Base-by-base conservation (phyloP, 805 yeast genomes). In the Candida takata region DNA sequence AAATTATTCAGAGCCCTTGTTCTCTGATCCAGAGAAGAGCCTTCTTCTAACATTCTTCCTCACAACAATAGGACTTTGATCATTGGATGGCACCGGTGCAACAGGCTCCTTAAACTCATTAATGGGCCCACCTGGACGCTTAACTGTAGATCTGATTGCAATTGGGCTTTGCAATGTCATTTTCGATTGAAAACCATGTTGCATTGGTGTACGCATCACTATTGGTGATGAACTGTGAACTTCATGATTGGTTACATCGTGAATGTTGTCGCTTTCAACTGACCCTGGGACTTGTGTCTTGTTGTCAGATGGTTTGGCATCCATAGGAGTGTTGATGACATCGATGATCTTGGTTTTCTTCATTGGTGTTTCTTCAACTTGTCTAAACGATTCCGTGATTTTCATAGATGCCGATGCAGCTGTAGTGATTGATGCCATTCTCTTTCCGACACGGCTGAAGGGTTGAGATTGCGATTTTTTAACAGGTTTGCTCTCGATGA, bases 21-120 rank as follows among this genome's bases (percentile, higher is more conserved):
- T n/a, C n/a, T n/a, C n/a, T n/a, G n/a, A n/a, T n/a, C n/a, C n/a
- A n/a, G 28, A 9, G 37, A 42, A 9, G 65, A 64, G 40, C 15
- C 62, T 48, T 45, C 69, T 52, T 37, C 57, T 53, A 4, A 59
- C 64, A 20, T 35, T 33, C 30, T 26, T 37, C 16, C 26, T 36
- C 52, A 60, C n/a, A 48, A 36, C 8, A 55, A 44, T 24, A 17
- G 40, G 28, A 15, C 44, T 33, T 46, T 44, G 18, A n/a, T n/a
- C n/a, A n/a, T n/a, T n/a, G 36, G 39, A 7, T 50, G 45, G 7
- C 45, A 29, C 3, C 42, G 44, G 9, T 46, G 15, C 15, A 15
- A 26, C 15, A n/a, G 28, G 28, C 16, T 26, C 28, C 28, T 26
- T 26, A 13, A 26, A 26, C 17, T 26, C 28, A 10, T 20, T 20